Base-by-base conservation (phyloP, 2,329 filamentous ascomycete species). In the Colletotrichum orbiculare region DNA sequence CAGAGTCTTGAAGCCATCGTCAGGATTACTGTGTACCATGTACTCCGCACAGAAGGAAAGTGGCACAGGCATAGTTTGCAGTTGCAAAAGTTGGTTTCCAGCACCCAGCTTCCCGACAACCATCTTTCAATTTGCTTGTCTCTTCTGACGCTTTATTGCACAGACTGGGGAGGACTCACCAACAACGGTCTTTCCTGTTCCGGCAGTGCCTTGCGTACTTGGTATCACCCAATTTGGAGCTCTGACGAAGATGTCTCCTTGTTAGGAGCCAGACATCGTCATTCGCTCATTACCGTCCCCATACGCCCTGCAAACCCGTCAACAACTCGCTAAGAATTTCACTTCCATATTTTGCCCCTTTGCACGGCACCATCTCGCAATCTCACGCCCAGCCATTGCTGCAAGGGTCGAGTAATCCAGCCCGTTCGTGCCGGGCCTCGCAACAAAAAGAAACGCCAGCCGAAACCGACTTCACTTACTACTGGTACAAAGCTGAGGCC, bases 151-250 rank as follows among this genome's bases (percentile, higher is more conserved):
- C 25, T 25, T 25, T 25, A 25, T 25, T 25, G 25, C 25, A 25
- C 25, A 25, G 3, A 25, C 25, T 25, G 25, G 25, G 25, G 25
- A 25, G 25, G 25, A 25, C 25, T 25, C 25, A 43, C 42, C 42
- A 43, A n/a, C 39, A 56, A 47, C 35, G 43, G 38, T 52, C 46
- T 62, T 62, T 56, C 62, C 62, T 65, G 62, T 65, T 58, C 62
- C 46, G 48, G 62, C 59, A 62, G 37, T 42, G 50, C 52, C 58
- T 56, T 50, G 25, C 25, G 25, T 25, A 25, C 25, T 25, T 25
- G 25, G 25, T 25, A 25, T 25, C 25, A 25, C 59, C 50, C 46
- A 35, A 34, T 54, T 43, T 54, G 54, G 54, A 66, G 60, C 60
- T 64, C 54, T 66, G 64, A 54, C 43, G 49, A 64, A 43, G 42